Evolutionary conservation across 306 rosid species (phyloP), one percentile per base, ranked within the genome.

Genomic region (Bauhinia variegata): DNA sequence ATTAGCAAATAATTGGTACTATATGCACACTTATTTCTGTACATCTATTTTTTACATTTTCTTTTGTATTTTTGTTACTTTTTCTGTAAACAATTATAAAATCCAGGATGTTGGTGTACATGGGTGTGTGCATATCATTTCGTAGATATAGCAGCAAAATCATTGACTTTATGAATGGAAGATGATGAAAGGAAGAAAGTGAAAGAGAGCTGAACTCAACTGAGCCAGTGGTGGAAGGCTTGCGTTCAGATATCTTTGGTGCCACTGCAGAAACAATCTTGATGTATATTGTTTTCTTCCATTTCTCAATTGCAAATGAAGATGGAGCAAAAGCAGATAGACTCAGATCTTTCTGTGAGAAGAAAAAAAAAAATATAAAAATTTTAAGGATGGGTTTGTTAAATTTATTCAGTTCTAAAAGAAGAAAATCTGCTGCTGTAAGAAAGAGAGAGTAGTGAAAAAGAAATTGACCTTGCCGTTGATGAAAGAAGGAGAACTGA

Each of bases 141-240:
- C n/a, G n/a, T n/a, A n/a, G n/a, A n/a, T n/a, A n/a, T n/a, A 23
- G 28, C 28, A 23, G 2, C 28, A 23, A 23, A 23, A 23, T 23
- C 28, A 23, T 23, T 23, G 28, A 23, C 28, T 23, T 23, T 23
- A 36, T 36, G 5, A 36, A 36, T 5, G 9, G 9, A 36, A 36
- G 41, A 36, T 3, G 7, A 34, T 5, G 9, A 36, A 36, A 36
- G 41, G 5, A 36, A 36, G 41, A 36, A 36, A 36, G 41, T 8
- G 41, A 5, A 8, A 36, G n/a, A 36, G 9, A 36, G 41, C 3
- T 36, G 41, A 66, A 62, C 65, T 56, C 42, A 73, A 82, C 88
- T 37, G 85, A 78, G 73, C 97, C 97, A 61, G 84, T 74, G 58
- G 89, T 65, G 76, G 67, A 82, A 54, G 88, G 87, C 73, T 47